Evolutionary conservation across 176 grass and related monocot genomes (phyloP).

Genomic region (Cymbopogon citratus): DNA sequence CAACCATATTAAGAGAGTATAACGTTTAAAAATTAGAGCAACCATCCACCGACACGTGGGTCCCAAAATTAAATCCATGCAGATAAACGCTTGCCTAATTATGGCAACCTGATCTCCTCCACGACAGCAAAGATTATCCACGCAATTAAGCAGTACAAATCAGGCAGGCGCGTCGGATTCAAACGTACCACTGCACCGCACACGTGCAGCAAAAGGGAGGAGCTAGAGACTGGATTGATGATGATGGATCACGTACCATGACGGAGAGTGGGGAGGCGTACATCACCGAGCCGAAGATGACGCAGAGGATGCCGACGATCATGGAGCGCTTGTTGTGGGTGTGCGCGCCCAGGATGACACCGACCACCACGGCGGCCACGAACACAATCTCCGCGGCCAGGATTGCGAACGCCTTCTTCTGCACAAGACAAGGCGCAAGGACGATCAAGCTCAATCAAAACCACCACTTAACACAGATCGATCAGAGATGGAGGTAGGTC

Average conservation of each 20-base stretch:
- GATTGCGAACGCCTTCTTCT: constrained; percentile 40
- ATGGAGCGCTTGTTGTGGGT: constrained; percentile 43
- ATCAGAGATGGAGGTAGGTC: not conserved
- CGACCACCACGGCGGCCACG: constrained; percentile 33
- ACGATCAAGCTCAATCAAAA: not conserved
- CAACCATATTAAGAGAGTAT: not conserved
- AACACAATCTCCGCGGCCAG: constrained; percentile 41
- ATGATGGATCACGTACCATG: constrained; percentile 49
- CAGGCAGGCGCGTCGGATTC: not conserved
- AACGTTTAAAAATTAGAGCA: not conserved
- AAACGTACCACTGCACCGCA: not conserved
- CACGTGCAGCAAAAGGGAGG: not conserved
- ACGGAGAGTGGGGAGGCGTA: constrained; percentile 57
- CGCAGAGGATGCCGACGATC: constrained; percentile 62
- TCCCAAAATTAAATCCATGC: not conserved
- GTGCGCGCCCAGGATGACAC: constrained; percentile 38
- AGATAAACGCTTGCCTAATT: constrained; percentile 5
- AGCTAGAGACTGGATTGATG: not conserved
- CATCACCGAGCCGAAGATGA: constrained; percentile 57
- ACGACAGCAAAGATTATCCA: not conserved
- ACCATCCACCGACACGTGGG: not conserved
- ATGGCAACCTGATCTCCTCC: not conserved
- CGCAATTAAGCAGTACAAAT: not conserved
- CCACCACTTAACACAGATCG: not conserved
- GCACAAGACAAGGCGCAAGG: constrained; percentile 5